Evolutionary conservation across 768 basidiomycete species (phyloP).

Genomic region (Tulasnella sp.): DNA sequence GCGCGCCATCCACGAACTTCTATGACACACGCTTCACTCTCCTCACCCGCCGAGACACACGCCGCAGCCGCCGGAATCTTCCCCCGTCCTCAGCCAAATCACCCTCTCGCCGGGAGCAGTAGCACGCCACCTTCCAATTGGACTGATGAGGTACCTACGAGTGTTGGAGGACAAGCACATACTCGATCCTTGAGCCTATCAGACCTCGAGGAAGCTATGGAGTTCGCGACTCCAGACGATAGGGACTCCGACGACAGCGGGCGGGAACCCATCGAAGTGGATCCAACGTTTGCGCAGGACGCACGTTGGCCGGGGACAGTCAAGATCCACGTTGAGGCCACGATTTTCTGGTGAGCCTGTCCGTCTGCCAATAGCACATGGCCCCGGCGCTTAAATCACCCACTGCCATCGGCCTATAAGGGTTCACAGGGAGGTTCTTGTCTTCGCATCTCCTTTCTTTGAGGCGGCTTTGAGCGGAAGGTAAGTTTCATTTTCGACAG

Average conservation of each 20-base stretch:
- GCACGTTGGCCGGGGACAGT: slow-evolving; percentile 70
- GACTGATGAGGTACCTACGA: background rate
- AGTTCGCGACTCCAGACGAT: slow-evolving; percentile 12
- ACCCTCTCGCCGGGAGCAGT: background rate
- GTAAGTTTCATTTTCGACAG: slow-evolving; percentile 21
- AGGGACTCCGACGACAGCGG: slow-evolving; percentile 17
- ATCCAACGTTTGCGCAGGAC: slow-evolving; percentile 63
- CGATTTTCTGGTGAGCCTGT: slow-evolving; percentile 73
- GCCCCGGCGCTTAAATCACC: background rate
- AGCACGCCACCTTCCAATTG: background rate
- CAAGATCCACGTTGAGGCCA: slow-evolving; percentile 80
- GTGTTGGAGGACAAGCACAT: background rate
- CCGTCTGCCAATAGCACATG: no score
- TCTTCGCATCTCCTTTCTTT: slow-evolving; percentile 92
- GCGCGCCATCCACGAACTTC: slow-evolving; percentile 71
- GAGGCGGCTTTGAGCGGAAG: slow-evolving; percentile 75
- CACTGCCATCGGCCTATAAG: slow-evolving; percentile 29
- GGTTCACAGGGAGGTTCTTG: slow-evolving; percentile 85
- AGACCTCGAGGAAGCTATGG: slow-evolving; percentile 16
- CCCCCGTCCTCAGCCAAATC: slow-evolving; percentile 33
- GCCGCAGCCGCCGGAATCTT: slow-evolving; percentile 79
- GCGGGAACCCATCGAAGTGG: slow-evolving; percentile 50
- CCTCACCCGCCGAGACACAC: slow-evolving; percentile 78
- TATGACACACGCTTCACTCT: slow-evolving; percentile 67
- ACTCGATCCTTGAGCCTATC: background rate